phyloP scores from a whole-genome alignment of 805 yeast species.

The Yueomyces sp. region DNA sequence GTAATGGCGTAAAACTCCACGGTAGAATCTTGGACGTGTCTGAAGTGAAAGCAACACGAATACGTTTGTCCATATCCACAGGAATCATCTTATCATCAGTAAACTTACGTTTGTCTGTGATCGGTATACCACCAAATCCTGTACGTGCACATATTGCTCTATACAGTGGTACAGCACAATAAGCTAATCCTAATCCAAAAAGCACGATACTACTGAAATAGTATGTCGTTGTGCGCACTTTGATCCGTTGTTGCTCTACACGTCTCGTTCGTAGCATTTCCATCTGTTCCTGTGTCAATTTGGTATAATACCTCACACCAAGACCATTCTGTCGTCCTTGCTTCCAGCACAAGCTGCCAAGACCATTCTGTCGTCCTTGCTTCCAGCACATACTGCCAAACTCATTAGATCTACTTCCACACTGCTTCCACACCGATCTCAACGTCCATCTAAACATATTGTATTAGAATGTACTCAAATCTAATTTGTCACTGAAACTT shows the following conservation, averaged over 20 bases:
- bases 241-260: constrained; percentile 13
- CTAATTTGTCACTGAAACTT: no score
- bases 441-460: no score
- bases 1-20: constrained; percentile 92
- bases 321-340: no score
- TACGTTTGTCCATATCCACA: constrained; percentile 70
- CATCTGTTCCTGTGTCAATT: constrained; percentile 17
- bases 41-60: constrained; percentile 77
- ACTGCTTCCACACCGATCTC: no score
- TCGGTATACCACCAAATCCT: constrained; percentile 93
- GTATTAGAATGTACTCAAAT: no score
- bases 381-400: no score
- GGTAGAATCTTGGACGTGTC: constrained; percentile 85
- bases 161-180: constrained; percentile 87
- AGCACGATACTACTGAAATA: constrained; percentile 59
- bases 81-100: constrained; percentile 83
- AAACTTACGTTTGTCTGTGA: constrained; percentile 68
- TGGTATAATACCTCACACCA: constrained; percentile 3
- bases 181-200: constrained; percentile 62
- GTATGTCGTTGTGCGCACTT: constrained; percentile 44
- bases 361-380: no score
- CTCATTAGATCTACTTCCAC: no score
- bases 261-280: constrained; percentile 11
- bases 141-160: constrained; percentile 86
- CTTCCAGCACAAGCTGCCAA: no score